A percentile compares a stretch with the other conserved stretches of the same genome.
Evolutionary conservation across 2,329 filamentous ascomycete genomes (phyloP).

Genomic region (Rachicladosporium sp.): DNA sequence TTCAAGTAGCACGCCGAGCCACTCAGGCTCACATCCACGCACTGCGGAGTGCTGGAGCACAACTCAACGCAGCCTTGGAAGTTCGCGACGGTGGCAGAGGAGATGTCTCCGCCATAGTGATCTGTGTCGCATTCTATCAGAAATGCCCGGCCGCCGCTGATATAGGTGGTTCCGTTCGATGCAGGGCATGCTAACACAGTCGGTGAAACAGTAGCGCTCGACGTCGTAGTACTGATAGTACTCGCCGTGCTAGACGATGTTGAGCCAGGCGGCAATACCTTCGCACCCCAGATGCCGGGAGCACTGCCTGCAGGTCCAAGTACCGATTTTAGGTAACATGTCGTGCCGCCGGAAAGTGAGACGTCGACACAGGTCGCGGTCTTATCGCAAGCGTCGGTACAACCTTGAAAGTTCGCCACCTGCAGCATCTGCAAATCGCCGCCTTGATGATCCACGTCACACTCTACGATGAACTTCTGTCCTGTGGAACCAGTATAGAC

Average conservation of each 20-base stretch:
- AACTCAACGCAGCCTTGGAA: constrained; percentile 12
- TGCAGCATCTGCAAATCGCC: constrained; percentile 14
- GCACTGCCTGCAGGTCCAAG: constrained; percentile 10
- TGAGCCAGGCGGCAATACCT: constrained; percentile 7
- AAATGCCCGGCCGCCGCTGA: constrained; percentile 7
- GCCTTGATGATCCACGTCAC: constrained; percentile 17
- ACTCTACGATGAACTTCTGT: constrained; percentile 16
- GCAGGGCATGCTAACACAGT: constrained; percentile 8
- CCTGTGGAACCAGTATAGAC: constrained; percentile 12
- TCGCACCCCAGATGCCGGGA: constrained; percentile 14
- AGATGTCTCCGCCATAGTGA: constrained; percentile 13
- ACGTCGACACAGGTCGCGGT: constrained; percentile 22
- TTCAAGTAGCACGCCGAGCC: constrained; percentile 21
- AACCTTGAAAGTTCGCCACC: constrained; percentile 13
- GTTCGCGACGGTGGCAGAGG: constrained; percentile 9
- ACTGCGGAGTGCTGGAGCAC: constrained; percentile 12
- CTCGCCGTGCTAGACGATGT: background rate
- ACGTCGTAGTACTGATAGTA: constrained; percentile 2
- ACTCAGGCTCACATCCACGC: constrained; percentile 13
- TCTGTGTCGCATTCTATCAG: constrained; percentile 14
- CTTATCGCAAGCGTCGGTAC: constrained; percentile 19
- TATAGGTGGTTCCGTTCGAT: constrained; percentile 8
- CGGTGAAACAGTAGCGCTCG: constrained; percentile 4
- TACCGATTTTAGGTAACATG: constrained; percentile 20
- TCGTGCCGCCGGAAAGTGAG: constrained; percentile 16